These are phyloP conservation scores for Cladorrhinum sp. DNA, from an alignment of 2,329 filamentous ascomycete species.

Conservation along the genomic window DNA sequence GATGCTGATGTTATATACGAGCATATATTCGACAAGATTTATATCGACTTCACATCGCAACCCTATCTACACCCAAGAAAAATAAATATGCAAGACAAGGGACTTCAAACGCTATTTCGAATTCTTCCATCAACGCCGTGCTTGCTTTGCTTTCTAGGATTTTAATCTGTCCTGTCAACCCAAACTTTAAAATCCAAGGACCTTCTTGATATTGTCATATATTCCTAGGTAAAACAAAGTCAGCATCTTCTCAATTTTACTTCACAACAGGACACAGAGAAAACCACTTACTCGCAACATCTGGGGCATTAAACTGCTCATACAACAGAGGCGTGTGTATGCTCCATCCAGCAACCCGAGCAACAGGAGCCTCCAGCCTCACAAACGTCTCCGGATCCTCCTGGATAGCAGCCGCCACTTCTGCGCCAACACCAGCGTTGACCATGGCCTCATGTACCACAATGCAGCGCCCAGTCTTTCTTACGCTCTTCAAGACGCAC, in stretches of 20 bases:
- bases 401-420: conserved; percentile 84
- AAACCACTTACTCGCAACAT: conserved; percentile 72
- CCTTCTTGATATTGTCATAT: conserved; percentile 67
- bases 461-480: conserved; percentile 80
- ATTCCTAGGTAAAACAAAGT: conserved; percentile 50
- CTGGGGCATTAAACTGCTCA: conserved; percentile 79
- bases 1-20: too few species aligned
- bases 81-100: neutral
- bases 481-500: conserved; percentile 76
- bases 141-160: conserved; percentile 8
- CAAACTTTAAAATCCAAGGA: conserved; percentile 56
- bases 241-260: conserved; percentile 24
- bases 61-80: neutral
- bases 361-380: conserved; percentile 78
- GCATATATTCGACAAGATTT: too few species aligned
- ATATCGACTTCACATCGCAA: neutral
- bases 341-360: conserved; percentile 84
- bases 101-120: neutral
- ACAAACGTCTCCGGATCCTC: conserved; percentile 74
- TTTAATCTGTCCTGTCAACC: neutral
- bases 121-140: conserved; percentile 14
- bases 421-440: conserved; percentile 84
- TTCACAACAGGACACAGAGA: neutral
- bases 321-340: conserved; percentile 77
- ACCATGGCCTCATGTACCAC: conserved; percentile 92